Percentiles rank a stretch among this genome's conserved stretches.
phyloP scores from a whole-genome alignment of 2,329 filamentous ascomycete genomes.

The Xylariaceae sp. region DNA sequence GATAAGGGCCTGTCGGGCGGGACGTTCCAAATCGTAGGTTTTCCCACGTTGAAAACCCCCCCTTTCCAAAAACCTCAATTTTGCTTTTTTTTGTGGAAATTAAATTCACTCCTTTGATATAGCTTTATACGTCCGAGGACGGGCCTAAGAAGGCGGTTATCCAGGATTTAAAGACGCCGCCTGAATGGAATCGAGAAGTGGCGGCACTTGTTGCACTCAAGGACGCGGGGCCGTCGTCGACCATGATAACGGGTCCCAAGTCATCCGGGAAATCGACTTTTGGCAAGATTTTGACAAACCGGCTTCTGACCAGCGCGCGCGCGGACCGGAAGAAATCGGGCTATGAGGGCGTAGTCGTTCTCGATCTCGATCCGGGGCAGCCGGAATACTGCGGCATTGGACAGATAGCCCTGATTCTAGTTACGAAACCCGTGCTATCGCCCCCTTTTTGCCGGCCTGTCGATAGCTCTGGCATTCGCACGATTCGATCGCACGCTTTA shows the following conservation, averaged over 20 bases:
- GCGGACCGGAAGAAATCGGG: slow-evolving; percentile 23
- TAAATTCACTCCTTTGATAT: slow-evolving; percentile 33
- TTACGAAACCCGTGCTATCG: slow-evolving; percentile 57
- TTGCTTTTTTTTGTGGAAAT: slow-evolving; percentile 5
- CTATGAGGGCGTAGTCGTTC: slow-evolving; percentile 43
- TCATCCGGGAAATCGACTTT: slow-evolving; percentile 74
- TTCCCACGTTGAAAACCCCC: background rate
- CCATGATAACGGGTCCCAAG: slow-evolving; percentile 64
- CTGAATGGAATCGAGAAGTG: slow-evolving; percentile 57
- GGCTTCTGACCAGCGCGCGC: slow-evolving; percentile 49
- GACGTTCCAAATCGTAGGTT: slow-evolving; percentile 48
- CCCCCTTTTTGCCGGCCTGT: slow-evolving; percentile 60
- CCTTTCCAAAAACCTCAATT: background rate
- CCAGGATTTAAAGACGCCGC: slow-evolving; percentile 51
- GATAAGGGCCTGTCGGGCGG: slow-evolving; percentile 22
- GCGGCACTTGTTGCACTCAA: slow-evolving; percentile 39
- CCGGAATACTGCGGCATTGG: slow-evolving; percentile 69
- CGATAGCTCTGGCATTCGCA: slow-evolving; percentile 30
- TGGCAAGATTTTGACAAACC: slow-evolving; percentile 59
- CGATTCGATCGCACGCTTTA: slow-evolving; percentile 60
- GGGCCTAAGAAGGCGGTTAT: slow-evolving; percentile 44
- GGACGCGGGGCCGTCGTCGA: slow-evolving; percentile 34
- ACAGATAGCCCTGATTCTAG: slow-evolving; percentile 59
- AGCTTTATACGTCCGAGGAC: slow-evolving; percentile 52
- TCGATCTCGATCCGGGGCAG: slow-evolving; percentile 74